These are phyloP conservation scores for Aspergillus persii DNA, from an alignment of 2,329 filamentous ascomycete species.

Conservation along the genomic window DNA sequence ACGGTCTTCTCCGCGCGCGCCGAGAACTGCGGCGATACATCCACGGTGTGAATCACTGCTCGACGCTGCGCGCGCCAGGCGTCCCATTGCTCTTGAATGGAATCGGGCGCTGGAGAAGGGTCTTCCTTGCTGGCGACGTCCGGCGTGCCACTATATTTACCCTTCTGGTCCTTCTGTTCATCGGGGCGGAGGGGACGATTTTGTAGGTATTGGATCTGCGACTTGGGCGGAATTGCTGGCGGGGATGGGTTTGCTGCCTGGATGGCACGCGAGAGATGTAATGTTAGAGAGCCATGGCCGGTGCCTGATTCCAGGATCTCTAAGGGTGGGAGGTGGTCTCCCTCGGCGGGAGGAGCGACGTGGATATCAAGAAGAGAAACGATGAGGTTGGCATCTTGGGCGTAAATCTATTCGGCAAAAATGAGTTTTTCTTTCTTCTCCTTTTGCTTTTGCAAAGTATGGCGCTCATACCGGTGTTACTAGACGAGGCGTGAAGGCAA, in stretches of 20 bases:
- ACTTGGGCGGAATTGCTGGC: conserved; percentile 40
- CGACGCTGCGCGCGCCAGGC: conserved; percentile 53
- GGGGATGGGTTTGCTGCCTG: conserved; percentile 66
- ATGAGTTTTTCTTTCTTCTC: neutral
- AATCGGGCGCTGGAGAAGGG: neutral
- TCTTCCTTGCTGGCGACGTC: neutral
- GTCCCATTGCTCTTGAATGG: conserved; percentile 40
- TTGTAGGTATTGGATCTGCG: conserved; percentile 32
- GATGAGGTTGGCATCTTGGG: conserved; percentile 71
- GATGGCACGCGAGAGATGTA: conserved; percentile 72
- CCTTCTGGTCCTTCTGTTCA: conserved; percentile 8
- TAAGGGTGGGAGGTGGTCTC: conserved; percentile 45
- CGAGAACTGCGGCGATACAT: conserved; percentile 62
- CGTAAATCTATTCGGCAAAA: conserved; percentile 61
- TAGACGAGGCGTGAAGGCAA: conserved; percentile 62
- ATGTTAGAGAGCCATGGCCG: conserved; percentile 75
- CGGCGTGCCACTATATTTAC: conserved; percentile 6
- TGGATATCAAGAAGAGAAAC: conserved; percentile 75
- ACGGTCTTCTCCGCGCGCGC: conserved; percentile 64
- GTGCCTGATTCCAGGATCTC: conserved; percentile 84
- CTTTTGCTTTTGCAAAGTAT: neutral
- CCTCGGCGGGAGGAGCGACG: conserved; percentile 43
- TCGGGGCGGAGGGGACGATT: conserved; percentile 24
- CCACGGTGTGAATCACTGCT: conserved; percentile 73
- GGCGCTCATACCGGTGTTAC: conserved; percentile 66